phyloP scores from a whole-genome alignment of 1,284 basidiomycete species.

The Fistulinella cinereoalba region DNA sequence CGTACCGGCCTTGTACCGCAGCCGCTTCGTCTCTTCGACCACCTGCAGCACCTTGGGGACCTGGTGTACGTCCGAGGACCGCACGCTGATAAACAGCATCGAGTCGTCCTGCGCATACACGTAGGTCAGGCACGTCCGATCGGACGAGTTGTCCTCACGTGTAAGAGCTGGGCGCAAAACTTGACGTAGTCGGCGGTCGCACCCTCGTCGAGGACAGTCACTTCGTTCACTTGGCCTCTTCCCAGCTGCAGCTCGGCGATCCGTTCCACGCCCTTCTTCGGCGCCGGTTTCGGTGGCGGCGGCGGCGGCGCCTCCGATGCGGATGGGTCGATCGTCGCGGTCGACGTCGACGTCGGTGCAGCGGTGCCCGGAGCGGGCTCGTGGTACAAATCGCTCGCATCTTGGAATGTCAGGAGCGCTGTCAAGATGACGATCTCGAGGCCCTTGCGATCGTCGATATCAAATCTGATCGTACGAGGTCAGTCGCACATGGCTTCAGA shows the following conservation, averaged over 20 bases:
- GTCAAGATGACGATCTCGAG: slow-evolving; percentile 79
- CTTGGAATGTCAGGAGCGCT: slow-evolving; percentile 72
- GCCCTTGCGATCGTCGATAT: slow-evolving; percentile 78
- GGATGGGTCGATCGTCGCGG: not conserved
- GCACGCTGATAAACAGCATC: slow-evolving; percentile 74
- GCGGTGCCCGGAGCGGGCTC: slow-evolving; percentile 16
- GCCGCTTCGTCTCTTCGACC: slow-evolving; percentile 74
- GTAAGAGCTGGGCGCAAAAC: slow-evolving; percentile 62
- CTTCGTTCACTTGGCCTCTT: slow-evolving; percentile 68
- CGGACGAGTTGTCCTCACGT: slow-evolving; percentile 43
- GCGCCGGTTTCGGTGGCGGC: slow-evolving; percentile 59
- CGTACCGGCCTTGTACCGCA: slow-evolving; percentile 67
- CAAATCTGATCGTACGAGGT: too few species aligned
- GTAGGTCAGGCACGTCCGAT: too few species aligned
- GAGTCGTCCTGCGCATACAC: slow-evolving; percentile 60
- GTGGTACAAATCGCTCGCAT: slow-evolving; percentile 61
- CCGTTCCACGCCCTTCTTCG: slow-evolving; percentile 60
- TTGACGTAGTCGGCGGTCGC: slow-evolving; percentile 62
- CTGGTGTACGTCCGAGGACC: slow-evolving; percentile 58
- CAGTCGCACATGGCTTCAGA: too few species aligned
- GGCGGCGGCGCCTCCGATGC: slow-evolving; percentile 31
- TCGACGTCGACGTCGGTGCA: slow-evolving; percentile 9
- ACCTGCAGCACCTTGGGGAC: slow-evolving; percentile 78
- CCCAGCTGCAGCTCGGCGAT: slow-evolving; percentile 66
- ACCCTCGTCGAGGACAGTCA: slow-evolving; percentile 67